Base-by-base conservation (phyloP, 257 asterid genomes). In the Ilex aquifolium region DNA sequence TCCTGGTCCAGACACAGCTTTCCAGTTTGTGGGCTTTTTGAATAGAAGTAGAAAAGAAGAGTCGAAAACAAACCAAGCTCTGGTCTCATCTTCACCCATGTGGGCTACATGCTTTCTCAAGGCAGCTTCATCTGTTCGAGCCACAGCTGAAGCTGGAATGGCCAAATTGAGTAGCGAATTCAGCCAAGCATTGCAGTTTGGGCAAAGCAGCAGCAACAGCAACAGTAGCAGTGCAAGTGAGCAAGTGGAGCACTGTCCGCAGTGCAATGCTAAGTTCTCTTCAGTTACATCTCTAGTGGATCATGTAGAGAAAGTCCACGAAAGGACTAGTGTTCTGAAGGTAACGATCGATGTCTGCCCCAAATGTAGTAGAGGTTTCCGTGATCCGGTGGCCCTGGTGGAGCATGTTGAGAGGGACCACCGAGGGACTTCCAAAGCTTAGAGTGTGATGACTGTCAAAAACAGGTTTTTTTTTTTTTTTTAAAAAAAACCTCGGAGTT, bases 371-470 rank as follows among this genome's bases (percentile, higher is more conserved):
- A 82, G 85, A 79, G 97, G 95, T 44, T 90, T 87, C 39, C 90
- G 92, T 0, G 96, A 85, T 72, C 90, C 99, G 0, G 97, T 87
- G 39, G 61, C 80, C 48, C 96, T 93, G 17, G 96, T 93, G 13
- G 95, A 90, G 77, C 99, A 93, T 65, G 96, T 93, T 42, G 99
- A 93, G 78, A 87, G 73, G 75, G 97, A 85, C 15, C 99, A 90
- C 61, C 74, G 83, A 59, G 97, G 99, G 44, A 66, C 76, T 60
- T 93, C 97, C 5, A 88, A 78, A 72, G 89, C 86, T 51, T 68
- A 76, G 58, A 14, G 61, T 49, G 58, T 21, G 56, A 62, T 16
- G 42, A 36, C 42, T 36, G 8, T 36, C 7, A 36, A 36, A 8
- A 36, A 21, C 27, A 21, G 42, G 8, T 36, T 36, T 36, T 36